Evolutionary conservation across 2,329 filamentous ascomycete species (phyloP).

Genomic region (Monosporascus sp.): DNA sequence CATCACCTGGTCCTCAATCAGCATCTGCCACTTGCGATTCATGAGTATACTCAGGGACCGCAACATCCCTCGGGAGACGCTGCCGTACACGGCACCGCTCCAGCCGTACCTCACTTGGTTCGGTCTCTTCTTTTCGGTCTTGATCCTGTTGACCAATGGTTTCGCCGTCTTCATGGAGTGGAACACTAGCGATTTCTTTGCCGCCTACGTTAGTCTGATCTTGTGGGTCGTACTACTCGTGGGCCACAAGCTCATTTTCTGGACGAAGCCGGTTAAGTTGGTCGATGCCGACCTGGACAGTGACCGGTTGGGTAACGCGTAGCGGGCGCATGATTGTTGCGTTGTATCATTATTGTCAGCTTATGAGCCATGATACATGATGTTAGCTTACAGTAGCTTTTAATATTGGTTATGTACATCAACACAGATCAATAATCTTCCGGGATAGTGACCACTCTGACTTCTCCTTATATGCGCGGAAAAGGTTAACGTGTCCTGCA

Average conservation of each 20-base stretch:
- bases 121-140: constrained; percentile 57
- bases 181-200: constrained; percentile 56
- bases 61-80: constrained; percentile 47
- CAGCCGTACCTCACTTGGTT: constrained; percentile 63
- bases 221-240: constrained; percentile 55
- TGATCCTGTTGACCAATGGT: constrained; percentile 63
- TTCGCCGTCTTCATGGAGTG: constrained; percentile 64
- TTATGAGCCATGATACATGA: too few relatives aligned
- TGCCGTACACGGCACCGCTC: constrained; percentile 56
- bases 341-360: too few relatives aligned
- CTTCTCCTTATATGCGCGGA: too few relatives aligned
- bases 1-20: constrained; percentile 65
- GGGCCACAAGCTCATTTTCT: constrained; percentile 50
- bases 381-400: too few relatives aligned
- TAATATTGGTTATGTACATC: too few relatives aligned
- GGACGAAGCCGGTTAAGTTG: constrained; percentile 19
- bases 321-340: too few relatives aligned
- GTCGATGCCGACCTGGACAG: constrained; percentile 23
- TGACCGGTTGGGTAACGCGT: constrained; percentile 8
- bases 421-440: too few relatives aligned
- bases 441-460: too few relatives aligned
- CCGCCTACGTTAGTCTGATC: constrained; percentile 59
- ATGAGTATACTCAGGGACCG: constrained; percentile 53
- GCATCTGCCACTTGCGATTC: constrained; percentile 59
- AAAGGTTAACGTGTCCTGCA: too few relatives aligned